Evolutionary conservation across 768 basidiomycete species (phyloP), one percentile per base, ranked within the genome.

Genomic region (Kwoniella botswanensis): DNA sequence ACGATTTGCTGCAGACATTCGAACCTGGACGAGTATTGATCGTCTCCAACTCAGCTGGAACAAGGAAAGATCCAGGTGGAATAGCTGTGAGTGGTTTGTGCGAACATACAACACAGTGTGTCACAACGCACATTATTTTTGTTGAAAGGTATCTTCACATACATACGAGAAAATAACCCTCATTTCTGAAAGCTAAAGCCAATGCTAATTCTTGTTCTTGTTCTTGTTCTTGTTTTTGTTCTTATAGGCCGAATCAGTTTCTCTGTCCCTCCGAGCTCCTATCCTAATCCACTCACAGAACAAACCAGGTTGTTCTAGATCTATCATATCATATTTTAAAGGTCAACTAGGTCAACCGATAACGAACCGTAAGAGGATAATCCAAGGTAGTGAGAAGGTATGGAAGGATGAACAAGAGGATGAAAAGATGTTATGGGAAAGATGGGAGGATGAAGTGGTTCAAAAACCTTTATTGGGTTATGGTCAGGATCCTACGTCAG

Each of bases 21-120:
- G 92, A 92, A 0, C 86, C 89, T 26, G 87, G 87, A 0, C 91
- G 93, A 70, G 88, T 99, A 5, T 85, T 99, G 71, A 89, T 98
- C 57, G 95, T 98, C 43, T 93, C 92, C 82, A 99, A 99, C 81
- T 94, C 95, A 21, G 93, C 93, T 0, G 95, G 96, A 1, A 92
- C 93, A 26, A 65, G 71, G 58, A 87, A 86, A 67, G 86, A 89
- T 67, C 93, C 90, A 0, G 91, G 90, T 21, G 89, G 89, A 15
- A 88, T 98, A 56, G 92, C 94, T 84, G 95, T 93, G 65, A 73
- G 75, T 78, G 11, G 17, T 53, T 9, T 4, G 1, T 21, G 9
- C 43, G 29, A 18, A 24, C 12, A 50, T 50, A 50, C 46, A 50
- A 15, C 9, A 50, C 46, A 35, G 6, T 35, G 35, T 35, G 5